Base-by-base conservation (phyloP, 2,329 filamentous ascomycete genomes). In the Neopestalotiopsis sp. region DNA sequence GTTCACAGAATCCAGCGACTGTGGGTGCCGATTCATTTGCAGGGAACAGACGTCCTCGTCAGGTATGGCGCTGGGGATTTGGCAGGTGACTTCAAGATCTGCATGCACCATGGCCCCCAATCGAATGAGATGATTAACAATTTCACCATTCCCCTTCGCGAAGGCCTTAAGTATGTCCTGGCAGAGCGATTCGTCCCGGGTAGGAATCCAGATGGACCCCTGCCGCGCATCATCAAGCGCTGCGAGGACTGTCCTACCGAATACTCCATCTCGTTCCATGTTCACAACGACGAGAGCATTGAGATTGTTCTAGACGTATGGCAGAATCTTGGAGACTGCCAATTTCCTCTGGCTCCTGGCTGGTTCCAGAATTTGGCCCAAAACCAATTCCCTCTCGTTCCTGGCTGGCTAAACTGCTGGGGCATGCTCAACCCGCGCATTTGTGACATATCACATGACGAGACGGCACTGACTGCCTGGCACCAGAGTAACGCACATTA, bases 331-430 rank as follows among this genome's bases (percentile, higher is more conserved):
- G 70, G 70, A 3, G 4, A 13, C 13, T 67, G 70, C 24, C 68
- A 59, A 5, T 14, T 17, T 9, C 67, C 69, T 17, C 65, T 45
- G 28, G 13, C 38, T 3, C 6, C 34, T 38, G 34, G 34, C 34
- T 38, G 34, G 34, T 38, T 38, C 5, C 69, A 70, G 42, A 70
- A 70, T 34, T 32, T 70, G 6, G 69, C 67, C 5, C 3, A 10
- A 13, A 65, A 67, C 30, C 67, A 57, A 3, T n/a, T 17, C 10
- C 70, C 70, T n/a, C 56, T 40, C 20, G 10, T 30, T 3, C 56
- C 68, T 42, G 70, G 70, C 49, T 71, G 70, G 70, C 12, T 64
- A 17, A 70, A 64, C 24, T 71, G 70, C 38, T 71, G 70, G 70
- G 70, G 70, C 13, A 57, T 49, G 17, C 49, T 68, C 56, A 71